A percentile compares a stretch with the other conserved stretches of the same genome.
Conservation (phyloP, 2,329 filamentous ascomycete species). For the Aureobasidium sp. region DNA sequence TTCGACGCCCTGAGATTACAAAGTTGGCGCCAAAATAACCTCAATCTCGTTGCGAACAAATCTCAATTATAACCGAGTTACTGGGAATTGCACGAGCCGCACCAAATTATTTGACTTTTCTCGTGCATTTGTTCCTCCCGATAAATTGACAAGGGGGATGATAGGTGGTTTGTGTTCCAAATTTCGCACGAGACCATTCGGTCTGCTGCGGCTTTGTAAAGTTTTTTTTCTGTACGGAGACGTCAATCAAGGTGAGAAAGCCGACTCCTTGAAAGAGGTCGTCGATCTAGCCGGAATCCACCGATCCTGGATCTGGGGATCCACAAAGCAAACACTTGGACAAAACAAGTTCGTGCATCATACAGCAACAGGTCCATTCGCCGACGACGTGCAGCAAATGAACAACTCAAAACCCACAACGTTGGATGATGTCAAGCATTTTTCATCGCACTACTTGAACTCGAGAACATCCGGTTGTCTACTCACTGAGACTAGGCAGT, state of each 20-base stretch:
- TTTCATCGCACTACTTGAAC: background rate
- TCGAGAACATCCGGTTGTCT: background rate
- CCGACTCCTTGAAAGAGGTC: background rate
- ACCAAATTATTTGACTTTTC: background rate
- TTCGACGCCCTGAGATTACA: background rate
- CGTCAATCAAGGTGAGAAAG: background rate
- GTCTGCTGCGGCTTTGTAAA: background rate
- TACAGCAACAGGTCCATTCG: background rate
- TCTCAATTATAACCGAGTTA: slow-evolving; percentile 7
- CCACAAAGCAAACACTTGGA: background rate
- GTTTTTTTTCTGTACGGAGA: background rate
- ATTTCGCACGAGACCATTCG: background rate
- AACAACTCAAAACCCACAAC: background rate
- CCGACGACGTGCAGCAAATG: background rate
- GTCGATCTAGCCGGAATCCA: background rate
- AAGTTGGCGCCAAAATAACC: slow-evolving; percentile 4
- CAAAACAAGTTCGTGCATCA: slow-evolving; percentile 1
- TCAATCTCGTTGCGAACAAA: background rate
- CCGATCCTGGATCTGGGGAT: slow-evolving; percentile 1
- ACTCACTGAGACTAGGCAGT: background rate
- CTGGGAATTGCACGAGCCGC: slow-evolving; percentile 5
- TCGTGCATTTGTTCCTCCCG: background rate
- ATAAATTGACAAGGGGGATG: background rate
- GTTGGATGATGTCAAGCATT: background rate
- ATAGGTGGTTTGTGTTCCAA: background rate